Conservation (phyloP, 2,329 filamentous ascomycete species). For the Lizonia empirigonia region DNA sequence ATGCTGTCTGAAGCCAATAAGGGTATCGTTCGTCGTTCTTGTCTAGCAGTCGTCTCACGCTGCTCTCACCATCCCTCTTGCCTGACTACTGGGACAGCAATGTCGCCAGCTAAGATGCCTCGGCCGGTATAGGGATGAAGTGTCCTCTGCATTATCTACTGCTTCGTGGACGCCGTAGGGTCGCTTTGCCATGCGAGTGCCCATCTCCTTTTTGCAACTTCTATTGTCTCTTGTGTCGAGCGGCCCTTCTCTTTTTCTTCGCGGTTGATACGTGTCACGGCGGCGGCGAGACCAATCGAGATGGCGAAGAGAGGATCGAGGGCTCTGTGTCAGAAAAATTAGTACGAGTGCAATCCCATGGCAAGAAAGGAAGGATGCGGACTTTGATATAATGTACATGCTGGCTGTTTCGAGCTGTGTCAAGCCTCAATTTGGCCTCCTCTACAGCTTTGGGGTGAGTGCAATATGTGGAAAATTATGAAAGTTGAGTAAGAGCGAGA, state of each 20-base stretch:
- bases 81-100: not conserved
- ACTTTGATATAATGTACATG: slow-evolving; percentile 18
- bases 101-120: not conserved
- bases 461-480: not conserved
- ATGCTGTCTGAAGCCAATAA: not conserved
- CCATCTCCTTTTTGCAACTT: slow-evolving; percentile 49
- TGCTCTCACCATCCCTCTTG: not conserved
- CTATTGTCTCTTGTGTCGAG: slow-evolving; percentile 45
- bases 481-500: not conserved
- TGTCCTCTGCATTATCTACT: too few relatives aligned
- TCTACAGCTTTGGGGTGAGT: not conserved
- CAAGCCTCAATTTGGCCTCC: not conserved
- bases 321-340: slow-evolving; percentile 35
- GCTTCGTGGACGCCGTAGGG: not conserved
- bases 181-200: slow-evolving; percentile 37
- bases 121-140: too few relatives aligned
- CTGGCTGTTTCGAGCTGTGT: not conserved
- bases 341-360: not conserved
- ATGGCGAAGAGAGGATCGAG: slow-evolving; percentile 58
- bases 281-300: slow-evolving; percentile 54
- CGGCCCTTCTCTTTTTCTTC: slow-evolving; percentile 57
- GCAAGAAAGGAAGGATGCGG: not conserved
- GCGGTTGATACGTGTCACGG: slow-evolving; percentile 48
- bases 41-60: not conserved
- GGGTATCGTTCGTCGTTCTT: slow-evolving; percentile 8